phyloP scores from a whole-genome alignment of 2,329 filamentous ascomycete species.

The Fusarium musae region DNA sequence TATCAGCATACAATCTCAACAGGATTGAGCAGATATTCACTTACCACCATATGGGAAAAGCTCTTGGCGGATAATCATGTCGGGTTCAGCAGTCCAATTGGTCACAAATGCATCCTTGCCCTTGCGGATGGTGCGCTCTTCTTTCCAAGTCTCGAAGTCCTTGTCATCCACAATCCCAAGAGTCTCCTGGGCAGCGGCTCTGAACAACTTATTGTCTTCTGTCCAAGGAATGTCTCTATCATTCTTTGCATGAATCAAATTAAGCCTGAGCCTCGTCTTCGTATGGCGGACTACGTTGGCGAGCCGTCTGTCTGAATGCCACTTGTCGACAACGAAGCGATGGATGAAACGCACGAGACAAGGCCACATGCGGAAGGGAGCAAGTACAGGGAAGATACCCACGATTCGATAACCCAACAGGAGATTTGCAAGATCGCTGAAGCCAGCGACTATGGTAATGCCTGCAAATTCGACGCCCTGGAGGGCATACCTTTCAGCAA shows the following conservation, averaged over 20 bases:
- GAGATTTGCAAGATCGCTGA: slow-evolving; percentile 78
- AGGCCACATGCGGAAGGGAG: slow-evolving; percentile 76
- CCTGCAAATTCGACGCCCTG: slow-evolving; percentile 77
- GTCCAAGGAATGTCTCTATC: slow-evolving; percentile 85
- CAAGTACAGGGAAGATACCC: slow-evolving; percentile 83
- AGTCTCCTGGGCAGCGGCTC: slow-evolving; percentile 65
- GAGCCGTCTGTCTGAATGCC: slow-evolving; percentile 78
- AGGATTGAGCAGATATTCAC: slow-evolving; percentile 33
- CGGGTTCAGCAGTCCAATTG: slow-evolving; percentile 56
- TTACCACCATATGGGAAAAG: slow-evolving; percentile 65
- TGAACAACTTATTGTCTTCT: slow-evolving; percentile 74
- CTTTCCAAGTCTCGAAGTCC: slow-evolving; percentile 58
- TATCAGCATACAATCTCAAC: not conserved
- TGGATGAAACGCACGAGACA: slow-evolving; percentile 70
- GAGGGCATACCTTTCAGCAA: slow-evolving; percentile 75
- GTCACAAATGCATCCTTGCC: slow-evolving; percentile 61
- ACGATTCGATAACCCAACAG: slow-evolving; percentile 81
- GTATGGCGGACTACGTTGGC: slow-evolving; percentile 64
- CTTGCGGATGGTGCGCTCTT: slow-evolving; percentile 55
- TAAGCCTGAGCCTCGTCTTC: slow-evolving; percentile 68
- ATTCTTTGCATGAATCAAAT: slow-evolving; percentile 81
- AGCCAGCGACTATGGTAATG: slow-evolving; percentile 81
- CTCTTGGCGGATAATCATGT: slow-evolving; percentile 65
- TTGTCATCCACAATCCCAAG: slow-evolving; percentile 51
- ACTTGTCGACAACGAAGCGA: slow-evolving; percentile 78